phyloP scores from a whole-genome alignment of 2,329 filamentous ascomycete species.

The Fusarium algeriense region DNA sequence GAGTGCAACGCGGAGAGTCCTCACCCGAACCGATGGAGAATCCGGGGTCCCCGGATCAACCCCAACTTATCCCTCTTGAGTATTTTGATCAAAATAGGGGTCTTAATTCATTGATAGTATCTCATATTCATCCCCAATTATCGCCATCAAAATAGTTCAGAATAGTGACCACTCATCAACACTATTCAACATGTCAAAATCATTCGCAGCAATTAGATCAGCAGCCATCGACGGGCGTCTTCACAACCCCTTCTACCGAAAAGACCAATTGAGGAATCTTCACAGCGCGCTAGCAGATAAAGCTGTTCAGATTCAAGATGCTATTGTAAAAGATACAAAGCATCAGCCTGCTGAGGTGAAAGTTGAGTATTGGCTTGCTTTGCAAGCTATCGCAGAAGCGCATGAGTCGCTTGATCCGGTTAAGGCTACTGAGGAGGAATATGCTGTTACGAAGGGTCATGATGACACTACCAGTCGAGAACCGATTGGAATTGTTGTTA shows the following conservation, averaged over 20 bases:
- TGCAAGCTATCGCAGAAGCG: constrained; percentile 32
- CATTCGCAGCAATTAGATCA: constrained; percentile 33
- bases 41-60: constrained; percentile 16
- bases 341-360: constrained; percentile 35
- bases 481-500: constrained; percentile 31
- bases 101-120: background rate
- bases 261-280: constrained; percentile 31
- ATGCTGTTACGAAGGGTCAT: constrained; percentile 21
- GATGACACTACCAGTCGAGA: constrained; percentile 25
- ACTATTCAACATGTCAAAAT: constrained; percentile 31
- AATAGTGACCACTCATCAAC: background rate
- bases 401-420: constrained; percentile 30
- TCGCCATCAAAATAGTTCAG: too few species aligned
- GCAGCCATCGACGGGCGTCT: constrained; percentile 37
- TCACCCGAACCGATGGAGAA: constrained; percentile 24
- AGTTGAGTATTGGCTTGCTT: constrained; percentile 40
- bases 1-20: background rate
- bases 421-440: constrained; percentile 28
- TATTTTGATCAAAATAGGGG: background rate
- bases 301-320: constrained; percentile 31
- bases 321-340: constrained; percentile 36
- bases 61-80: background rate
- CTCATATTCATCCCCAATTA: background rate
- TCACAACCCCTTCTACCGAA: constrained; percentile 40
- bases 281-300: constrained; percentile 24